Percentiles rank a stretch among this genome's conserved stretches.
These are phyloP conservation scores for Erysimum cheiranthoides DNA, from an alignment of 345 rosid genomes.

Conservation along the genomic window DNA sequence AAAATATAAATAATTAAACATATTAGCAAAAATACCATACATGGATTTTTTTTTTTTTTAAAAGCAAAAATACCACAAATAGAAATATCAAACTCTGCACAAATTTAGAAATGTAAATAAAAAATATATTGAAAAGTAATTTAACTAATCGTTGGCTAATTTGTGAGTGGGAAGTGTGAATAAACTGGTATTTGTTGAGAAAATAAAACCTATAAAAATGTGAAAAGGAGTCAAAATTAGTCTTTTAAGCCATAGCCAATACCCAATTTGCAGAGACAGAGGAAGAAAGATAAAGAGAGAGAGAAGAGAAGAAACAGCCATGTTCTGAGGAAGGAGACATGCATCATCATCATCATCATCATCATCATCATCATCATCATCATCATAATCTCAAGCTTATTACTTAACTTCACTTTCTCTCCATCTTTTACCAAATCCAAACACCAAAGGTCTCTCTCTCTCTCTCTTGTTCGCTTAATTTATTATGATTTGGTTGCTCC, in stretches of 20 bases:
- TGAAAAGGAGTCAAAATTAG: conserved; percentile 39
- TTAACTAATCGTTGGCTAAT: background rate
- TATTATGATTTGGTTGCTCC: conserved; percentile 34
- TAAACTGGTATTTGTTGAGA: conserved; percentile 6
- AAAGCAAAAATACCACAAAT: background rate
- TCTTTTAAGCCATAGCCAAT: conserved; percentile 48
- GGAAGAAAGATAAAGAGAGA: conserved; percentile 20
- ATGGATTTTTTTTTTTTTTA: no score
- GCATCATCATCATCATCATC: conserved; percentile 39
- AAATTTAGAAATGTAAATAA: background rate
- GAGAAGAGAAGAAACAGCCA: conserved; percentile 42
- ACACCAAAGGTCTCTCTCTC: conserved; percentile 42
- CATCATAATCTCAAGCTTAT: conserved; percentile 33
- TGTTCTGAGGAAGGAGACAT: conserved; percentile 53
- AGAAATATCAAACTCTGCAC: background rate
- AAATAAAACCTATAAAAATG: background rate
- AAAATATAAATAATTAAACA: background rate
- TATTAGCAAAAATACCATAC: background rate
- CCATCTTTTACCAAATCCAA: conserved; percentile 40
- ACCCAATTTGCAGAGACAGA: conserved; percentile 44
- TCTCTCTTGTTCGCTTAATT: conserved; percentile 13
- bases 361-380: conserved; percentile 31
- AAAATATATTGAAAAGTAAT: background rate
- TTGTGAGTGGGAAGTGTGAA: background rate
- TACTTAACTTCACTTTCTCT: conserved; percentile 43